phyloP scores from a whole-genome alignment of 306 rosid species.

The Sesbania bispinosa region DNA sequence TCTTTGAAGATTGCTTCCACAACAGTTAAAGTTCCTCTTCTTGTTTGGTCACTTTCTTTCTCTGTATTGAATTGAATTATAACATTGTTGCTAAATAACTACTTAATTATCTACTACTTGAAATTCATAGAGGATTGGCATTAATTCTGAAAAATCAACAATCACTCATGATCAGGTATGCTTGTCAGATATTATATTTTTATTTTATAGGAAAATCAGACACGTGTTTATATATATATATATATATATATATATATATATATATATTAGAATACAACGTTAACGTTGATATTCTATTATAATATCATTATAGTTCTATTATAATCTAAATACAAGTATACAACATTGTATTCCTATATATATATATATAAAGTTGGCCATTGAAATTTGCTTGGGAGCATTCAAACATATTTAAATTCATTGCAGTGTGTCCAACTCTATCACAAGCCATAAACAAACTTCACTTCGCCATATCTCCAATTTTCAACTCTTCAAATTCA shows the following conservation, averaged over 20 bases:
- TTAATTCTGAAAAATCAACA: conserved; percentile 49
- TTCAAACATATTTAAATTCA: too few relatives aligned
- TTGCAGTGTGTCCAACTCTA: background rate
- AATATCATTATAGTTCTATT: too few relatives aligned
- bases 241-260: too few relatives aligned
- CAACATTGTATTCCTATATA: too few relatives aligned
- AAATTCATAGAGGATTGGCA: conserved; percentile 54
- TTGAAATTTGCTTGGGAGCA: too few relatives aligned
- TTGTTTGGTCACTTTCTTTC: background rate
- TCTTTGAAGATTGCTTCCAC: conserved; percentile 61
- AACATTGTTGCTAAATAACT: background rate
- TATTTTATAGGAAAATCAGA: background rate
- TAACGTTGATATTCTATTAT: too few relatives aligned
- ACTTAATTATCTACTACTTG: conserved; percentile 6
- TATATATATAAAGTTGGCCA: too few relatives aligned
- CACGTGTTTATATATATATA: too few relatives aligned
- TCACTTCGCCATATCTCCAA: conserved; percentile 31
- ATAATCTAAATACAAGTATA: too few relatives aligned
- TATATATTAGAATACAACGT: too few relatives aligned
- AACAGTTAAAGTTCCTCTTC: conserved; percentile 42
- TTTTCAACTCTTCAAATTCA: conserved; percentile 27
- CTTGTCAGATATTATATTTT: too few relatives aligned
- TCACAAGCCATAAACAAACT: background rate
- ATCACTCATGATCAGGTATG: conserved; percentile 67
- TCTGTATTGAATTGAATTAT: background rate